phyloP scores from a whole-genome alignment of 768 basidiomycete genomes.

The Mycena filopes region DNA sequence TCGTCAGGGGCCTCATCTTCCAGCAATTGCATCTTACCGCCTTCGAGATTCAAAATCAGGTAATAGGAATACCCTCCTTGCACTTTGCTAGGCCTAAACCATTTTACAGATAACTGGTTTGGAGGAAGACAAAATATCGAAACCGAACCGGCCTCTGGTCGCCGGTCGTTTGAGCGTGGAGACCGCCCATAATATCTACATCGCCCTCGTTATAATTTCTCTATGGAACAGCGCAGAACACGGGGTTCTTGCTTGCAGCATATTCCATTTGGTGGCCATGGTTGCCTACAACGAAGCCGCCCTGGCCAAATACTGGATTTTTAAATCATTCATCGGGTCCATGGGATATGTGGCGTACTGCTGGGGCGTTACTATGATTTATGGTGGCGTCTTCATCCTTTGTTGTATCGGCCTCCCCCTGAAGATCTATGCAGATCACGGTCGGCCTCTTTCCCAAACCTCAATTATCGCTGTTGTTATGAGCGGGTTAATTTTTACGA shows the following conservation, averaged over 20 bases:
- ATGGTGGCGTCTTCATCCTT: constrained; percentile 6
- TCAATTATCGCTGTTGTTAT: constrained; percentile 37
- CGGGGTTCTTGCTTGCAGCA: constrained; percentile 22
- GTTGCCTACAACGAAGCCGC: constrained; percentile 24
- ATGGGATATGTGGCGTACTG: constrained; percentile 32
- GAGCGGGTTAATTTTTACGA: constrained; percentile 44
- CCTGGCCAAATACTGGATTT: constrained; percentile 14
- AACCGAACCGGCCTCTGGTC: constrained; percentile 27
- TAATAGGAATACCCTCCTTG: not conserved
- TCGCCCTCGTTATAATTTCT: constrained; percentile 9
- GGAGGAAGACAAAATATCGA: constrained; percentile 25
- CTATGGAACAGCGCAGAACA: constrained; percentile 21
- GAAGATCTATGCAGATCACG: constrained; percentile 10
- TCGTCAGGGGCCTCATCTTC: constrained; percentile 23
- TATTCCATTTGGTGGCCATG: constrained; percentile 23
- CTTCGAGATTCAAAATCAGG: constrained; percentile 26
- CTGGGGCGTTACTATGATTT: constrained; percentile 30
- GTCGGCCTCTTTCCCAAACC: constrained; percentile 12
- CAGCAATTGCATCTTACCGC: constrained; percentile 28
- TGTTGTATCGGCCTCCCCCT: not conserved
- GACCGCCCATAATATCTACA: constrained; percentile 24
- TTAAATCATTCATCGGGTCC: constrained; percentile 26
- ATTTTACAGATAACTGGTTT: constrained; percentile 22
- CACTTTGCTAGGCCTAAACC: not conserved
- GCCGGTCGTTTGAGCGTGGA: constrained; percentile 23